Evolutionary conservation across 2,329 filamentous ascomycete genomes (phyloP).

Genomic region (Trichoderma pleuroti): DNA sequence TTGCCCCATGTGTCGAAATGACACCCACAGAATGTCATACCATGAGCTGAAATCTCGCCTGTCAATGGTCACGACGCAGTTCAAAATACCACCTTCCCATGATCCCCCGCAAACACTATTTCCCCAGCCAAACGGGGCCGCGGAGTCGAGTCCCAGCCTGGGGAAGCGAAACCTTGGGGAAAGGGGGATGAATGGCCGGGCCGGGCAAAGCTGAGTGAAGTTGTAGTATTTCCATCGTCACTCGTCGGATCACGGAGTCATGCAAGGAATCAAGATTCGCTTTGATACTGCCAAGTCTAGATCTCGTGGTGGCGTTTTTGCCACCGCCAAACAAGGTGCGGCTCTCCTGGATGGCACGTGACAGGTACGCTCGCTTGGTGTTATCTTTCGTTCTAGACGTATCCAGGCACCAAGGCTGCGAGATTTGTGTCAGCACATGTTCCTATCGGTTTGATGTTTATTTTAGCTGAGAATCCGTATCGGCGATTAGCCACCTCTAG

Average conservation of each 20-base stretch:
- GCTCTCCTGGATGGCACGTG: neutral
- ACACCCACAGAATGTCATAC: neutral
- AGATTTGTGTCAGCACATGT: neutral
- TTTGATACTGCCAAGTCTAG: neutral
- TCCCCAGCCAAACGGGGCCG: constrained; percentile 1
- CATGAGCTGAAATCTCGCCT: neutral
- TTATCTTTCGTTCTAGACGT: neutral
- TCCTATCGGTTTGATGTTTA: neutral
- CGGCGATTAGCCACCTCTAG: neutral
- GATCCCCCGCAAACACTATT: constrained; percentile 10
- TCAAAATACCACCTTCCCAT: constrained; percentile 1
- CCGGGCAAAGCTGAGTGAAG: neutral
- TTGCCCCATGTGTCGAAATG: neutral
- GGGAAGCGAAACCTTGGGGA: neutral
- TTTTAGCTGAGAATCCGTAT: neutral
- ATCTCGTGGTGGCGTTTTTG: neutral
- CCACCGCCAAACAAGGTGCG: constrained; percentile 1
- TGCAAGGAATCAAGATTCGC: neutral
- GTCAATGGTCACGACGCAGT: neutral
- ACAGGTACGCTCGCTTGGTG: neutral
- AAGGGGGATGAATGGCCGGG: neutral
- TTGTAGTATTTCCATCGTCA: neutral
- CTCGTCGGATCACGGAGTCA: neutral
- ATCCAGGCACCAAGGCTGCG: neutral
- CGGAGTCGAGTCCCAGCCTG: neutral